Percentiles rank a stretch among this genome's conserved stretches.
Conservation (phyloP, 2,329 filamentous ascomycete genomes). For the Colletotrichum lentis region DNA sequence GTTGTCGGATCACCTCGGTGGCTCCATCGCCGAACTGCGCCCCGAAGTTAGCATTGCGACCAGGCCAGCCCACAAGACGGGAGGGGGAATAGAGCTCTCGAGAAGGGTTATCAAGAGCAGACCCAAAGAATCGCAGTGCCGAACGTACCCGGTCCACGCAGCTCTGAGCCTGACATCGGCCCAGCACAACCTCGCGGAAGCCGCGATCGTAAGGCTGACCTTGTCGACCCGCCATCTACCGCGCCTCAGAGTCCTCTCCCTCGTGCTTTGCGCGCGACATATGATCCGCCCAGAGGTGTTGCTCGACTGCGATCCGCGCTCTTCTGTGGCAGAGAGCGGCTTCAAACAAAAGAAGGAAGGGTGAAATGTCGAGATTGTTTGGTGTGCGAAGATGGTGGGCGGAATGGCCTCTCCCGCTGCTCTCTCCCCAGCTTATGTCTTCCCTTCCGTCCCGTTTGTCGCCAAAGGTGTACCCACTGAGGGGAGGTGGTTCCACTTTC, state of each 20-base stretch:
- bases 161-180: conserved; percentile 50
- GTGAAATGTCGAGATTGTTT: neutral
- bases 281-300: conserved; percentile 17
- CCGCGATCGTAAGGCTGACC: conserved; percentile 28
- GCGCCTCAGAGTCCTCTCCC: conserved; percentile 34
- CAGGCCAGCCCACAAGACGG: neutral
- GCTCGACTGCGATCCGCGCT: neutral
- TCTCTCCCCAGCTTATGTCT: conserved; percentile 22
- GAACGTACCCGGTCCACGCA: conserved; percentile 48
- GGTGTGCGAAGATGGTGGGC: neutral
- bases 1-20: conserved; percentile 46
- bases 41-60: conserved; percentile 6
- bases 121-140: neutral
- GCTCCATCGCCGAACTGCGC: conserved; percentile 51
- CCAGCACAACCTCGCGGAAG: conserved; percentile 44
- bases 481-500: conserved; percentile 21
- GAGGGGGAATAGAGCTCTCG: neutral
- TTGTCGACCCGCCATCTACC: conserved; percentile 35
- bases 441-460: conserved; percentile 14
- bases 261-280: conserved; percentile 35
- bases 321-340: neutral
- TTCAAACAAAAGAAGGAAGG: neutral
- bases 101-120: neutral
- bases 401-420: neutral
- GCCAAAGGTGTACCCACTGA: conserved; percentile 18